Conservation (phyloP, 495 filamentous ascomycete genomes). For the Thermothielavioides terrestris region DNA sequence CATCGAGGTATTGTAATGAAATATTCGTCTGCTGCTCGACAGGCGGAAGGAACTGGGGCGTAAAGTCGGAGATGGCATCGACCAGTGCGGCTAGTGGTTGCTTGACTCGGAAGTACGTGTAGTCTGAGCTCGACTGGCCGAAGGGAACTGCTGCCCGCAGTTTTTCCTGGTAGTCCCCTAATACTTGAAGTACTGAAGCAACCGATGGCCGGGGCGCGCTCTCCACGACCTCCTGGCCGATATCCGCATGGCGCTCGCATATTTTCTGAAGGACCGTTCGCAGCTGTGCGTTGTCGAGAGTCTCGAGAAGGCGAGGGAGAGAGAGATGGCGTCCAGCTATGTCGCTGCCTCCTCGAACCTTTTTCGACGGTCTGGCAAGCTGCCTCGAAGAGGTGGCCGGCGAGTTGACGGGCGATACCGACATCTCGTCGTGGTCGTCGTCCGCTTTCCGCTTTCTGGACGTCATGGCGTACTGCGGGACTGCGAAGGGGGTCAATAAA, state of each 20-base stretch:
- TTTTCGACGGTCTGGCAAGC: constrained; percentile 54
- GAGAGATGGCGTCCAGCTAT: constrained; percentile 69
- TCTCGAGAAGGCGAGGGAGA: constrained; percentile 80
- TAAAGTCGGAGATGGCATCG: constrained; percentile 87
- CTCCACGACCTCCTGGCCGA: constrained; percentile 73
- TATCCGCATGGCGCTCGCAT: constrained; percentile 77
- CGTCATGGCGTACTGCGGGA: constrained; percentile 46
- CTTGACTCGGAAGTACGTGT: constrained; percentile 87
- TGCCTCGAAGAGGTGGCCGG: constrained; percentile 59
- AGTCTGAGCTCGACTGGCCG: constrained; percentile 78
- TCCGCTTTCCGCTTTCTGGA: constrained; percentile 82
- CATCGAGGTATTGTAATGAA: constrained; percentile 79
- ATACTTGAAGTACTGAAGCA: constrained; percentile 64
- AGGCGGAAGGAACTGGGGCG: constrained; percentile 88
- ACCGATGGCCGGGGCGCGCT: constrained; percentile 79
- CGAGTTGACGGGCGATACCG: constrained; percentile 70
- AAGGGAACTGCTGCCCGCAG: constrained; percentile 79
- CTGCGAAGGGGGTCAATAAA: constrained; percentile 32
- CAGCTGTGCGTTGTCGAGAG: constrained; percentile 73
- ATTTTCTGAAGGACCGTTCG: constrained; percentile 75
- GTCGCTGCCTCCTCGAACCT: constrained; percentile 51
- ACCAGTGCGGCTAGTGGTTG: constrained; percentile 71
- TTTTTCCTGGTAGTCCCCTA: constrained; percentile 69
- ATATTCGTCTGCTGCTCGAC: constrained; percentile 70
- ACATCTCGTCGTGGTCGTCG: constrained; percentile 84